Percentiles rank a stretch among this genome's conserved stretches.
These are phyloP conservation scores for Kingdonia uniflora DNA, from an alignment of 164 flowering plant species.

Conservation along the genomic window DNA sequence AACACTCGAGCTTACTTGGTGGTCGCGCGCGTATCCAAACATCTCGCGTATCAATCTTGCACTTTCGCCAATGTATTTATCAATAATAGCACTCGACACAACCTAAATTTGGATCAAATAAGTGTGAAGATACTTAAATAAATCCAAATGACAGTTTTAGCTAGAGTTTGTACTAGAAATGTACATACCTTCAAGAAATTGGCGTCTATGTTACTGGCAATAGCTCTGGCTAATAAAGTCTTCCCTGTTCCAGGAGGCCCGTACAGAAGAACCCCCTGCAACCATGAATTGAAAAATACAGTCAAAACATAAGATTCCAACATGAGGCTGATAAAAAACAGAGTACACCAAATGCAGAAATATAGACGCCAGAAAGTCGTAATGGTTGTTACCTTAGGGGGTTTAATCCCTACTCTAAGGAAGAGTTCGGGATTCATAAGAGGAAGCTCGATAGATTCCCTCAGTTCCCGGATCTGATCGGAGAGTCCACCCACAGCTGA, in stretches of 20 bases:
- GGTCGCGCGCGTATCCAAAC: slow-evolving; percentile 87
- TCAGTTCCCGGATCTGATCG: slow-evolving; percentile 80
- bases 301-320: not conserved
- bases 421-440: slow-evolving; percentile 96
- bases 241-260: slow-evolving; percentile 93
- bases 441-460: slow-evolving; percentile 95
- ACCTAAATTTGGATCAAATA: slow-evolving; percentile 32
- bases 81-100: slow-evolving; percentile 81
- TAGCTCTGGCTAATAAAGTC: slow-evolving; percentile 75
- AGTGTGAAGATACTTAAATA: not conserved
- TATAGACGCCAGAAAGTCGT: not conserved
- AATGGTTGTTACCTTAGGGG: slow-evolving; percentile 78
- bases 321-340: not conserved
- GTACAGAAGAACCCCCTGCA: slow-evolving; percentile 80
- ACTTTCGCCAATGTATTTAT: slow-evolving; percentile 85
- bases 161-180: too few species aligned
- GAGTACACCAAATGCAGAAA: not conserved
- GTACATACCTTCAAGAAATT: slow-evolving; percentile 61
- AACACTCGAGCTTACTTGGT: slow-evolving; percentile 41
- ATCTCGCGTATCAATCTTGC: slow-evolving; percentile 78
- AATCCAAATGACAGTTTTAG: not conserved
- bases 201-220: slow-evolving; percentile 85
- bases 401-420: slow-evolving; percentile 85
- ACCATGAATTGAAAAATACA: not conserved
- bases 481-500: slow-evolving; percentile 95